Evolutionary conservation across 768 basidiomycete species (phyloP).

Genomic region (Phanerochaete carnosa): DNA sequence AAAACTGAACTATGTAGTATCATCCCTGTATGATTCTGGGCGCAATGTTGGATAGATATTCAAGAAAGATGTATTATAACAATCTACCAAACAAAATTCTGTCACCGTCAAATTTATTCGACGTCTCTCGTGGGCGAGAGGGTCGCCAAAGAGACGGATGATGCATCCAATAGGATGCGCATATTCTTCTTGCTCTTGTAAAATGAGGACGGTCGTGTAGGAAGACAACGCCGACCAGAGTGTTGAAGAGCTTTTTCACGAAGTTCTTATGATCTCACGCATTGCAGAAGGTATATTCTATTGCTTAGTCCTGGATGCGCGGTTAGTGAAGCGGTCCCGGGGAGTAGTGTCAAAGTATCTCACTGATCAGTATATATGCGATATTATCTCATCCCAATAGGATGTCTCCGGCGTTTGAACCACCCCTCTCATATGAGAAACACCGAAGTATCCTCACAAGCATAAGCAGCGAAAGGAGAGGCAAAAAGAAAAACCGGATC

Average conservation of each 20-base stretch:
- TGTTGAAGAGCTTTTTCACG: constrained; percentile 75
- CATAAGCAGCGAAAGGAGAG: constrained; percentile 24
- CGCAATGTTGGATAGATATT: background rate
- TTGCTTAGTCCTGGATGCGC: background rate
- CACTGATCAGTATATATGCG: constrained; percentile 12
- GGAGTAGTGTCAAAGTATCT: background rate
- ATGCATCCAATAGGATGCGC: constrained; percentile 11
- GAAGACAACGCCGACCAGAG: constrained; percentile 81
- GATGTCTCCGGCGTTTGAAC: constrained; percentile 54
- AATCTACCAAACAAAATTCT: constrained; percentile 3
- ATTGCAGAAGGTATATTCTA: background rate
- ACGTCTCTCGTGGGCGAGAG: constrained; percentile 19
- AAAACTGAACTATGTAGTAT: constrained; percentile 34
- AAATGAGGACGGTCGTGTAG: constrained; percentile 93
- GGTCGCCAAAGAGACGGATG: constrained; percentile 25
- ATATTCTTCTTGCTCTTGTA: constrained; percentile 75
- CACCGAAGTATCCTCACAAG: constrained; percentile 25
- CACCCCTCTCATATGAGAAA: constrained; percentile 32
- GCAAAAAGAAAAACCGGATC: constrained; percentile 37
- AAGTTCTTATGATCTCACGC: background rate
- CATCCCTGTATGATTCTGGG: background rate
- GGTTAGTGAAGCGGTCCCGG: background rate
- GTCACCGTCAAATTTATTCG: constrained; percentile 25
- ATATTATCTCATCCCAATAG: background rate
- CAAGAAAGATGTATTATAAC: background rate